These are phyloP conservation scores for Rhodamnia argentea DNA, from an alignment of 345 rosid genomes.

Conservation along the genomic window DNA sequence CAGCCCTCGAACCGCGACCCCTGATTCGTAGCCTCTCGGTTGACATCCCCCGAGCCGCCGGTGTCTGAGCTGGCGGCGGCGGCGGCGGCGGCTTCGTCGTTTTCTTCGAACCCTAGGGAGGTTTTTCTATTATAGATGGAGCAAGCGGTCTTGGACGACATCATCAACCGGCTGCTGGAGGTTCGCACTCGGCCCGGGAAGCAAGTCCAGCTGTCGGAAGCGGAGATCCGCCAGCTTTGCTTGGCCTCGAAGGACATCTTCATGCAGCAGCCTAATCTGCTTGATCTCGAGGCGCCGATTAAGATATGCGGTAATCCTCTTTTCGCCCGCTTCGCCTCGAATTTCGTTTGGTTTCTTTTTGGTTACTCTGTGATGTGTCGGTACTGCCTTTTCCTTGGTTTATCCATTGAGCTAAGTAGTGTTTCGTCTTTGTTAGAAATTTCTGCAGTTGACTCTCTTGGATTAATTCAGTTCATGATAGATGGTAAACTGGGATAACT, in stretches of 20 bases:
- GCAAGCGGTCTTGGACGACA: conserved; percentile 46
- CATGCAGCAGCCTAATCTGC: conserved; percentile 56
- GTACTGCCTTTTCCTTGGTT: background rate
- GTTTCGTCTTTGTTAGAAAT: background rate
- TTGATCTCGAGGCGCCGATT: conserved; percentile 76
- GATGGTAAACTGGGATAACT: background rate
- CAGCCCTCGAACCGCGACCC: background rate
- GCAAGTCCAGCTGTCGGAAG: conserved; percentile 63
- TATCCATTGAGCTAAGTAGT: background rate
- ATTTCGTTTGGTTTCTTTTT: background rate
- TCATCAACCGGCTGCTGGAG: conserved; percentile 52
- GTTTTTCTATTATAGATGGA: conserved; percentile 19
- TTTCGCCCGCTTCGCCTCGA: background rate
- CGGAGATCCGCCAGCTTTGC: conserved; percentile 70
- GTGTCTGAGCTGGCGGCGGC: background rate
- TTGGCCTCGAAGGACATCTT: conserved; percentile 42
- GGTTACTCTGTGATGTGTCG: background rate
- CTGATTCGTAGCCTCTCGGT: background rate
- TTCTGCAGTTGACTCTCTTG: background rate
- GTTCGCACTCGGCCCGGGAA: conserved; percentile 54
- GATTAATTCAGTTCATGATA: background rate
- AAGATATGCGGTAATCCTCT: conserved; percentile 56
- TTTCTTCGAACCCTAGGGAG: background rate
- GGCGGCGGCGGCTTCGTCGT: background rate
- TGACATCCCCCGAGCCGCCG: background rate